phyloP scores from a whole-genome alignment of 2,329 filamentous ascomycete species.

The Lachnum nothofagi region DNA sequence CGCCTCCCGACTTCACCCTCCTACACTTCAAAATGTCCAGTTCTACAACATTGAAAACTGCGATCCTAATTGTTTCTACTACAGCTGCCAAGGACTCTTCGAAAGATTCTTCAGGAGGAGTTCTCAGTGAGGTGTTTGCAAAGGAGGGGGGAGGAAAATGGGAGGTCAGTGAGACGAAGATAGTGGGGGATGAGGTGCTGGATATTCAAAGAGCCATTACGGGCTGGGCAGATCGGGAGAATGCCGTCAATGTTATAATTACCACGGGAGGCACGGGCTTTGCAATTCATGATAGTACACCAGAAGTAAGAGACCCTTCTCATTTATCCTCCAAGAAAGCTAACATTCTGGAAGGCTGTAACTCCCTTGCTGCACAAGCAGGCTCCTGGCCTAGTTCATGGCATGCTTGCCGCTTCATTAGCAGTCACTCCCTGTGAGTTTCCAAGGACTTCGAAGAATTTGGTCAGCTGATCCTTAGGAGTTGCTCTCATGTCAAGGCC shows the following conservation, averaged over 20 bases:
- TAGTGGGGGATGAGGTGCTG: conserved; percentile 71
- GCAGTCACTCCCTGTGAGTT: conserved; percentile 80
- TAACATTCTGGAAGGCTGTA: conserved; percentile 56
- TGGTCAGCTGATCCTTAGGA: conserved; percentile 36
- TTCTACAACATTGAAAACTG: conserved; percentile 54
- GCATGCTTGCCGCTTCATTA: conserved; percentile 82
- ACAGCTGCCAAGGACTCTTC: conserved; percentile 77
- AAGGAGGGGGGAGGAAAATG: conserved; percentile 65
- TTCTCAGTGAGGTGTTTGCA: conserved; percentile 64
- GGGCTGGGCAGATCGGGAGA: conserved; percentile 65
- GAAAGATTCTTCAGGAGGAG: conserved; percentile 66
- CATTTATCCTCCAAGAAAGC: background rate
- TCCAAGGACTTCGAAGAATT: background rate
- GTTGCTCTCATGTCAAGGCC: conserved; percentile 96
- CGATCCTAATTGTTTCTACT: conserved; percentile 83
- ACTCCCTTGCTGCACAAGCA: conserved; percentile 72
- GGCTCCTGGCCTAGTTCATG: conserved; percentile 88
- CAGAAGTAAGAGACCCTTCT: conserved; percentile 58
- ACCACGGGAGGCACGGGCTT: conserved; percentile 95
- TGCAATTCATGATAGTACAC: conserved; percentile 75
- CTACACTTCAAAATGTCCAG: conserved; percentile 34
- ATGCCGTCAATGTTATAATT: conserved; percentile 67
- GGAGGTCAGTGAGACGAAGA: conserved; percentile 62
- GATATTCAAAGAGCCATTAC: conserved; percentile 71
- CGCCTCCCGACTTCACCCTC: conserved; percentile 2